phyloP scores from a whole-genome alignment of 2,329 filamentous ascomycete species.

The Venturia pyrina region DNA sequence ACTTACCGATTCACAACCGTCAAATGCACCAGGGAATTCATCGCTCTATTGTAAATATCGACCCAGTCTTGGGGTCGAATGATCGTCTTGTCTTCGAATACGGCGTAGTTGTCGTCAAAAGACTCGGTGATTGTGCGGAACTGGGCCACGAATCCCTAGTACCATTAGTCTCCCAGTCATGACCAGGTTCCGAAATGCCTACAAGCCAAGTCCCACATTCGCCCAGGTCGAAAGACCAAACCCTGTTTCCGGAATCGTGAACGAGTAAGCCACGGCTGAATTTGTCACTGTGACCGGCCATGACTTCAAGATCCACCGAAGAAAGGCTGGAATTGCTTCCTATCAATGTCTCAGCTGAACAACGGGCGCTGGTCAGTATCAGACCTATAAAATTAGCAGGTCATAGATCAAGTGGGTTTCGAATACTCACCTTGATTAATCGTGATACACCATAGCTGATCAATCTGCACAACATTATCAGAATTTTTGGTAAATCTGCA shows the following conservation, averaged over 20 bases:
- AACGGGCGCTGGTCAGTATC: background rate
- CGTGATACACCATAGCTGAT: background rate
- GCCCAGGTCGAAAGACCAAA: background rate
- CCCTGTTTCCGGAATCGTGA: background rate
- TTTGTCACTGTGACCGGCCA: background rate
- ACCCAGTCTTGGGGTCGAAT: background rate
- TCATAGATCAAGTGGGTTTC: background rate
- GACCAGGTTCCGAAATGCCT: background rate
- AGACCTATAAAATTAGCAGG: background rate
- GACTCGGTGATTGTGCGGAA: background rate
- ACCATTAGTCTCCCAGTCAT: background rate
- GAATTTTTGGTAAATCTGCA: background rate
- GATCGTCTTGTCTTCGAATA: background rate
- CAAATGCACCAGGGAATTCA: background rate
- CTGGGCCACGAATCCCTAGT: background rate
- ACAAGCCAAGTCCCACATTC: background rate
- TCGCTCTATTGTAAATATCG: background rate
- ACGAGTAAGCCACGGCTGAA: background rate
- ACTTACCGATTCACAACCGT: background rate
- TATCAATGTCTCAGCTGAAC: background rate
- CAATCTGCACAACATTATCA: background rate
- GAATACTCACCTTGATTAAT: background rate
- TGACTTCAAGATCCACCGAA: background rate
- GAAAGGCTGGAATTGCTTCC: background rate
- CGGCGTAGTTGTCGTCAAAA: background rate